Evolutionary conservation across 176 grass and related monocot species (phyloP).

Genomic region (Rhipidocladum racemiflorum): DNA sequence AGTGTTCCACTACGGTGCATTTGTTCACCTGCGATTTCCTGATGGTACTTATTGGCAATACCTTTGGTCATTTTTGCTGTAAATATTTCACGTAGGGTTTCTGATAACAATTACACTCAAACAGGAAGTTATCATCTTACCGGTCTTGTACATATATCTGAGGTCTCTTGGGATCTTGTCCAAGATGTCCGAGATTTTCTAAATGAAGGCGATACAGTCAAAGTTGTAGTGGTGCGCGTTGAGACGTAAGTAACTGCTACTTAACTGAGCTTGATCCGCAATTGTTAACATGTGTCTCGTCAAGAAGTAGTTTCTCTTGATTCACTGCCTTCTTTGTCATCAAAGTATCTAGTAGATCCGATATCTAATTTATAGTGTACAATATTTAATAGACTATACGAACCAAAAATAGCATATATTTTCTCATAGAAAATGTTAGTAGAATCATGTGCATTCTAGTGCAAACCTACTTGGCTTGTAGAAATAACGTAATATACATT

Average conservation of each 20-base stretch:
- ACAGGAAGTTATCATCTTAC: slow-evolving; percentile 76
- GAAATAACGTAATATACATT: background rate
- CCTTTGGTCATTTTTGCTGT: background rate
- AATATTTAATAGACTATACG: background rate
- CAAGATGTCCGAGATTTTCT: slow-evolving; percentile 88
- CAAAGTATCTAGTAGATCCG: background rate
- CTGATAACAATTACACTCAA: slow-evolving; percentile 19
- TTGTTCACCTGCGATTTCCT: slow-evolving; percentile 78
- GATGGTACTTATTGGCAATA: slow-evolving; percentile 61
- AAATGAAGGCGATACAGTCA: slow-evolving; percentile 66
- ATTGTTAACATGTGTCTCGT: background rate
- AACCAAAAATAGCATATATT: background rate
- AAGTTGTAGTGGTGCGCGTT: slow-evolving; percentile 68
- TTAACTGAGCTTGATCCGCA: background rate
- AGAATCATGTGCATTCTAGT: background rate
- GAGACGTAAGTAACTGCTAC: slow-evolving; percentile 52
- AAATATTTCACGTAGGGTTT: slow-evolving; percentile 2
- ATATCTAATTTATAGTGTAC: background rate
- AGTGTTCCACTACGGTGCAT: slow-evolving; percentile 83
- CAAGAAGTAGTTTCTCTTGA: background rate
- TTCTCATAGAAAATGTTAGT: background rate
- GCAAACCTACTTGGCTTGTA: background rate
- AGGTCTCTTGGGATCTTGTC: slow-evolving; percentile 94
- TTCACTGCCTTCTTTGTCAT: background rate
- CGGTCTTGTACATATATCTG: slow-evolving; percentile 89